Evolutionary conservation across 2,329 filamentous ascomycete species (phyloP), one percentile per base, ranked within the genome.

Genomic region (Botrytis paeoniae): DNA sequence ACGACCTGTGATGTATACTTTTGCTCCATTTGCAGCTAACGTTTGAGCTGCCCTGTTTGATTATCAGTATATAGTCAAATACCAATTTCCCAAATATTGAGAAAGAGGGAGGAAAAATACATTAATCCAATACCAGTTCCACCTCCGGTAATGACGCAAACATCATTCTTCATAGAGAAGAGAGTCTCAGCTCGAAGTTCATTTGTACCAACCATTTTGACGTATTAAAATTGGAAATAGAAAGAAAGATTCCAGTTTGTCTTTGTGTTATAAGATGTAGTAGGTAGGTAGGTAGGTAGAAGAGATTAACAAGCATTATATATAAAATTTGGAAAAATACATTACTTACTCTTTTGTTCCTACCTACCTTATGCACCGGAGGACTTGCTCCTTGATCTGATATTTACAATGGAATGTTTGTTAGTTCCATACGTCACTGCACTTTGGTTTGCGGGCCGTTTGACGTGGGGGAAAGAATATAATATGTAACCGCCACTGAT

Each of bases 61-160:
- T 51, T 63, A 41, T 73, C 39, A 3, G 86, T 85, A 79, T 29
- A 6, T 14, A 57, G 3, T n/a, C 16, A 57, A 8, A 57, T 57
- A 29, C 0, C 4, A 18, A 32, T 18, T 5, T 12, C 16, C 1
- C 48, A 22, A 18, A 20, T 45, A 35, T 3, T 8, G 32, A 63
- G 35, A 87, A 0, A 86, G 83, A 10, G 14, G 14, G 39, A 14
- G 22, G 25, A 3, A 25, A 18, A 54, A 62, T 73, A 85, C 78
- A 81, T 81, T 16, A 81, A 70, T 5, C 80, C 80, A 68, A 82
- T 81, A 10, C 81, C 81, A 45, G 78, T 78, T 37, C 77, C 88
- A 41, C 89, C 89, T 69, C 84, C 84, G 0, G 85, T 86, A 1
- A 86, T 82, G 10, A 85, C 80, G 41, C 83, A 84, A 18, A 85